A percentile compares a stretch with the other conserved stretches of the same genome.
These are phyloP conservation scores for Nakaseomyces bracarensis DNA, from an alignment of 1,139 yeast genomes.

Conservation along the genomic window DNA sequence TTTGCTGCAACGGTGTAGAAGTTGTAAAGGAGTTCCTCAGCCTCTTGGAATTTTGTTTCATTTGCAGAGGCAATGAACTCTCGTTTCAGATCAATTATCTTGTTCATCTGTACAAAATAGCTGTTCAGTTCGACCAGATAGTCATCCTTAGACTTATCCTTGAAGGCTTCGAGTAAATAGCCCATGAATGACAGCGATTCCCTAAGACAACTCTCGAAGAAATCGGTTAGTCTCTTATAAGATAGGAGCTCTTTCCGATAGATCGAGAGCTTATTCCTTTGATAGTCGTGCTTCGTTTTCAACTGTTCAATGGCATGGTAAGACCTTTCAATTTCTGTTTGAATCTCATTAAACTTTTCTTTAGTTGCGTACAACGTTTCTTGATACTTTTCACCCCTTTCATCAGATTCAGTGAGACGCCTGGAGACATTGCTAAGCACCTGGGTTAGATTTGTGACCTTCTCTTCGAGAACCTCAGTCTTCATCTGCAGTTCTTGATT, in stretches of 20 bases:
- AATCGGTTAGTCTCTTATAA: not conserved
- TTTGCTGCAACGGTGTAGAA: constrained; percentile 3
- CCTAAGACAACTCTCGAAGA: constrained; percentile 2
- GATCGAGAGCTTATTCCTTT: constrained; percentile 6
- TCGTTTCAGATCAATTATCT: constrained; percentile 1
- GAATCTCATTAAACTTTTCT: constrained; percentile 11
- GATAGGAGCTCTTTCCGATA: constrained; percentile 4
- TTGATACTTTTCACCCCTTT: constrained; percentile 9
- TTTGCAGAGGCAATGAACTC: not conserved
- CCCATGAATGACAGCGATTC: constrained; percentile 6
- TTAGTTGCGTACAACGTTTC: constrained; percentile 15
- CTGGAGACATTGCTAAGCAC: not conserved
- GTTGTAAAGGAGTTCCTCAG: constrained; percentile 1
- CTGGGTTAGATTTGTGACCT: not conserved
- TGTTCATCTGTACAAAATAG: not conserved
- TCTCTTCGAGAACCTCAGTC: not conserved
- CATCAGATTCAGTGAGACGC: constrained; percentile 7
- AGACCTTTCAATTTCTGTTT: constrained; percentile 6
- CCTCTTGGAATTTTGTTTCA: not conserved
- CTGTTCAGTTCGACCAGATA: not conserved
- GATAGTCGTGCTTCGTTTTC: constrained; percentile 9
- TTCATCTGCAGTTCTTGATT: constrained; percentile 9
- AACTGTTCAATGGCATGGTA: not conserved
- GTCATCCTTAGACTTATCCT: not conserved
- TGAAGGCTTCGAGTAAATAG: constrained; percentile 1